These are phyloP conservation scores for Quercus lobata DNA, from an alignment of 331 rosid genomes.

Conservation along the genomic window DNA sequence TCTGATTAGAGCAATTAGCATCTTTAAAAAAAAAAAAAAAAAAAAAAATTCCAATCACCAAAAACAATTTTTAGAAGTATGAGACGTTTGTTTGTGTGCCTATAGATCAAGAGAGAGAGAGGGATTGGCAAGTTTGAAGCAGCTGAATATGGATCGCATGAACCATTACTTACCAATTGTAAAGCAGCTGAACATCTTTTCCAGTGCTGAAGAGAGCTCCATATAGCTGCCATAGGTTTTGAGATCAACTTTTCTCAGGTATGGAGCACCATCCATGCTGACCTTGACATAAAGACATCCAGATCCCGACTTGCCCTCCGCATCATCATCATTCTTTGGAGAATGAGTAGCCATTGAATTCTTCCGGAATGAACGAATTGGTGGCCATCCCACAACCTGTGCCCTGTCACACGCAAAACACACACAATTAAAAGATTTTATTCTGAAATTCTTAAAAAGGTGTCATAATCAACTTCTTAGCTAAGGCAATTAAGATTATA, in stretches of 20 bases:
- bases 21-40: no score
- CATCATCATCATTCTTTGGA: constrained; percentile 42
- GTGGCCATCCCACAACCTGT: constrained; percentile 99
- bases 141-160: background rate
- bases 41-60: background rate
- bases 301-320: constrained; percentile 48
- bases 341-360: constrained; percentile 68
- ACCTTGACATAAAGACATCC: constrained; percentile 87
- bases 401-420: constrained; percentile 52
- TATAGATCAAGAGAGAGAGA: no score
- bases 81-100: no score
- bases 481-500: background rate
- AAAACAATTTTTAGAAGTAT: background rate
- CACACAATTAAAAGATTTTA: background rate
- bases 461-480: background rate
- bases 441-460: background rate
- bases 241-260: constrained; percentile 90
- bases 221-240: constrained; percentile 55
- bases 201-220: constrained; percentile 78
- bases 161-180: constrained; percentile 55
- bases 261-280: constrained; percentile 97
- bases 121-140: no score
- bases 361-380: constrained; percentile 87
- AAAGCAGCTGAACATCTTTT: constrained; percentile 90
- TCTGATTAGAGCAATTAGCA: no score